These are phyloP conservation scores for Flueggea neowawraea DNA, from an alignment of 441 rosid species.

Conservation along the genomic window DNA sequence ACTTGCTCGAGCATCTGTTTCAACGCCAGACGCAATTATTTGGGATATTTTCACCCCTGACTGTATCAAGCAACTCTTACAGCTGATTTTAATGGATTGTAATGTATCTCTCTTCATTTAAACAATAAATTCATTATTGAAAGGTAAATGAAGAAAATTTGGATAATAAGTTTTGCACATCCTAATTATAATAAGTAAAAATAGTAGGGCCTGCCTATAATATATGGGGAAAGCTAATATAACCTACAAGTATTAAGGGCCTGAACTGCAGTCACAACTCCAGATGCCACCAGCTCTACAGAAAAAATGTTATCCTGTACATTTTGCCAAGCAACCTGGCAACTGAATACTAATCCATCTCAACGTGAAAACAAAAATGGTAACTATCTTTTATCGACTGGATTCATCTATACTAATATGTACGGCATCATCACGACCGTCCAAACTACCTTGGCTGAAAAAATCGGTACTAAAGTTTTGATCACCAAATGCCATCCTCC, in stretches of 20 bases:
- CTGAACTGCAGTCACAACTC: constrained; percentile 13
- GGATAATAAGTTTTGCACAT: constrained; percentile 15
- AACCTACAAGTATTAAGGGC: constrained; percentile 24
- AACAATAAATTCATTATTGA: too few relatives aligned
- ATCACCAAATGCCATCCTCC: constrained; percentile 90
- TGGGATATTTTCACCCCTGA: too few relatives aligned
- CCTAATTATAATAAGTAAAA: constrained; percentile 28
- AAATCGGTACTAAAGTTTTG: constrained; percentile 78
- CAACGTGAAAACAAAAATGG: constrained; percentile 1
- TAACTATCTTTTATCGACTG: neutral
- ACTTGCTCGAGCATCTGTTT: too few relatives aligned
- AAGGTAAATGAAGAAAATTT: neutral
- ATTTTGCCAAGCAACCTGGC: neutral
- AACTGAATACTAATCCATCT: constrained; percentile 3
- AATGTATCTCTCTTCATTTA: too few relatives aligned
- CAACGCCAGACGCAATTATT: too few relatives aligned
- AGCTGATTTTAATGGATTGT: too few relatives aligned
- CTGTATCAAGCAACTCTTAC: too few relatives aligned
- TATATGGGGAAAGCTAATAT: constrained; percentile 3
- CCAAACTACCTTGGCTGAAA: constrained; percentile 35
- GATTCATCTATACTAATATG: constrained; percentile 18
- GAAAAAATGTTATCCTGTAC: constrained; percentile 2
- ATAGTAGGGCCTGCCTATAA: constrained; percentile 5
- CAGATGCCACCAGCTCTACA: constrained; percentile 1
- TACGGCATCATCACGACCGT: constrained; percentile 27